Evolutionary conservation across 2,329 filamentous ascomycete species (phyloP).

Genomic region (Bipolaris victoriae): DNA sequence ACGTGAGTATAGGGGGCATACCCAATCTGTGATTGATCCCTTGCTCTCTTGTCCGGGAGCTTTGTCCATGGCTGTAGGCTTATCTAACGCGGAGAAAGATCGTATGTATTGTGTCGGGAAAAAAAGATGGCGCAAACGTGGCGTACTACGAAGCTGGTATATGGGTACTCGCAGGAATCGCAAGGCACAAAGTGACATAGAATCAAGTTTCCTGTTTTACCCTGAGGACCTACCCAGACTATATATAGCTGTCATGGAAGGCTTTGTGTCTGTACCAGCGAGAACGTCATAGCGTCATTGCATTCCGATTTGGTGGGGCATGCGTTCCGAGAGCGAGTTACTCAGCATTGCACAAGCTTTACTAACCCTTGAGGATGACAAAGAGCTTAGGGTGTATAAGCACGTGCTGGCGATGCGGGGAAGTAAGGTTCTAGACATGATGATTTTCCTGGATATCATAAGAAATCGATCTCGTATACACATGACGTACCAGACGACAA

Average conservation of each 20-base stretch:
- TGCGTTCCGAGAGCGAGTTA: constrained; percentile 24
- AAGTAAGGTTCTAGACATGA: not conserved
- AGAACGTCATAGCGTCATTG: constrained; percentile 28
- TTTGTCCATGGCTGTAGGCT: constrained; percentile 25
- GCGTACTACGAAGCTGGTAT: not conserved
- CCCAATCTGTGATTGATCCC: constrained; percentile 13
- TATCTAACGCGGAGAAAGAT: constrained; percentile 20
- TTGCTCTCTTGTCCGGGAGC: constrained; percentile 3
- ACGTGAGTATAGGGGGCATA: not conserved
- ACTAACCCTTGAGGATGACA: constrained; percentile 20
- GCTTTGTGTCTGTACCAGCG: constrained; percentile 15
- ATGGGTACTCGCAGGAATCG: constrained; percentile 23
- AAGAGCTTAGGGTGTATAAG: constrained; percentile 1
- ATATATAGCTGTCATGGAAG: constrained; percentile 33
- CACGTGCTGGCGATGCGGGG: not conserved
- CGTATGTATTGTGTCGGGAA: constrained; percentile 13
- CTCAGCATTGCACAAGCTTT: constrained; percentile 41
- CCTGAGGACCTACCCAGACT: constrained; percentile 7
- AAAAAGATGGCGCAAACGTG: constrained; percentile 11
- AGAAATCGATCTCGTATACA: not conserved
- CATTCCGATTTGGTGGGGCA: constrained; percentile 17
- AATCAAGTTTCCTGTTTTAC: not conserved
- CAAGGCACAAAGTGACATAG: constrained; percentile 28
- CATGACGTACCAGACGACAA: not conserved
- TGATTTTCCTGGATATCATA: not conserved